A percentile compares a stretch with the other conserved stretches of the same genome.
phyloP scores from a whole-genome alignment of 2,329 filamentous ascomycete species.

The Ascochyta clinopodiicola region DNA sequence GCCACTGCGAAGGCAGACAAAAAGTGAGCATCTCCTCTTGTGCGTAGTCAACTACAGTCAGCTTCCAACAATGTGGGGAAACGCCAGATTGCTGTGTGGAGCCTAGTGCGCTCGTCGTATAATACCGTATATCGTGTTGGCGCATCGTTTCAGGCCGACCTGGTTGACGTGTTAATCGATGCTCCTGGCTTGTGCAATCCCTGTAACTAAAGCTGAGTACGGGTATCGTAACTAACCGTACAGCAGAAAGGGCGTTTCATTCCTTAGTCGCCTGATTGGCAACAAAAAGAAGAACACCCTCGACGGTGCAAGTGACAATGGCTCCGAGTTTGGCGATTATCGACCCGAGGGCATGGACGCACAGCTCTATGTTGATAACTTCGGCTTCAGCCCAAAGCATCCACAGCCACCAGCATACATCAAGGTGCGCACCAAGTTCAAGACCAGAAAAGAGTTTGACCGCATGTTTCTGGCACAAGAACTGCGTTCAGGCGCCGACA shows the following conservation, averaged over 20 bases:
- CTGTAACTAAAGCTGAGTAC: conserved; percentile 1
- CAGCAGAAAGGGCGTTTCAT: conserved; percentile 81
- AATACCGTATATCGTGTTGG: conserved; percentile 16
- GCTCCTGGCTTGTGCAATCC: neutral
- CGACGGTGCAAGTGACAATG: conserved; percentile 63
- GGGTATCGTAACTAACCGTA: conserved; percentile 19
- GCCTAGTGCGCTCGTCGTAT: conserved; percentile 11
- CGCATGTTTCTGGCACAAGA: conserved; percentile 92
- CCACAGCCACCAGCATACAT: conserved; percentile 93
- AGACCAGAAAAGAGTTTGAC: conserved; percentile 82
- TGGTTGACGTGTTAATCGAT: neutral
- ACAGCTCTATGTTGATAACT: conserved; percentile 75
- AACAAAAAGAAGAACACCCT: conserved; percentile 73
- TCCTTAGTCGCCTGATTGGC: conserved; percentile 85
- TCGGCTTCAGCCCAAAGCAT: conserved; percentile 82
- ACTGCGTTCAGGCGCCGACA: conserved; percentile 64
- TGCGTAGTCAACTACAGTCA: neutral
- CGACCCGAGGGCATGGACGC: conserved; percentile 83
- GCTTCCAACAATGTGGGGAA: neutral
- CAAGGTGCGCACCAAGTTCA: conserved; percentile 80
- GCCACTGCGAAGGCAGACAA: conserved; percentile 40
- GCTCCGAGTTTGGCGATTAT: conserved; percentile 71
- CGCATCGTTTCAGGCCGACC: conserved; percentile 2
- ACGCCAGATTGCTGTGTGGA: neutral
- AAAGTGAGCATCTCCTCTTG: conserved; percentile 40